These are phyloP conservation scores for Trichosporon coremiiforme DNA, from an alignment of 1,284 basidiomycete genomes.

Conservation along the genomic window DNA sequence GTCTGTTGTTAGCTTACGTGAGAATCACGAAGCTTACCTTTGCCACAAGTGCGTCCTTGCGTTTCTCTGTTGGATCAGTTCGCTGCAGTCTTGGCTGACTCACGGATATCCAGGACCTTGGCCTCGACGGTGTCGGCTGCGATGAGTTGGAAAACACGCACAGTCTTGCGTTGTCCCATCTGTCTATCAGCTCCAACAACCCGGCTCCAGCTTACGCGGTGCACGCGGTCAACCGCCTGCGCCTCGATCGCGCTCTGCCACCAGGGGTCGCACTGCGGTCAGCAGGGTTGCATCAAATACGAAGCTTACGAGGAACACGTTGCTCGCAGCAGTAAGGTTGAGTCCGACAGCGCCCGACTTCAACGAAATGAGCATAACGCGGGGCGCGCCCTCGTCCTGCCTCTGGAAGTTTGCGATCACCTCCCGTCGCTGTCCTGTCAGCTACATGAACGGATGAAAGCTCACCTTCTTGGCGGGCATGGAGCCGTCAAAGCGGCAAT, in stretches of 20 bases:
- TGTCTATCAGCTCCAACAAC: slow-evolving; percentile 23
- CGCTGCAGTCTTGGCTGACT: slow-evolving; percentile 50
- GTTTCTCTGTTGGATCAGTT: slow-evolving; percentile 41
- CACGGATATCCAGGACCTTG: slow-evolving; percentile 82
- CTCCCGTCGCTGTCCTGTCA: slow-evolving; percentile 63
- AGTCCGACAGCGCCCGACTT: slow-evolving; percentile 76
- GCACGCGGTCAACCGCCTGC: slow-evolving; percentile 83
- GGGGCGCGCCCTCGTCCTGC: slow-evolving; percentile 60
- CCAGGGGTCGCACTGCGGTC: slow-evolving; percentile 64
- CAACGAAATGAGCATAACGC: slow-evolving; percentile 82
- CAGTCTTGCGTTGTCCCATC: slow-evolving; percentile 77
- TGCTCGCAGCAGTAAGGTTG: slow-evolving; percentile 85
- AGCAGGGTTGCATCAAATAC: slow-evolving; percentile 37
- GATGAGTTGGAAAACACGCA: slow-evolving; percentile 84
- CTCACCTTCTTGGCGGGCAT: slow-evolving; percentile 68
- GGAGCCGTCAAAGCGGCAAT: slow-evolving; percentile 76
- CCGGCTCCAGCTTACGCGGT: slow-evolving; percentile 58
- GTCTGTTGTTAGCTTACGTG: slow-evolving; percentile 34
- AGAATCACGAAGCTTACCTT: slow-evolving; percentile 32
- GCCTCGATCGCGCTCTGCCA: slow-evolving; percentile 78
- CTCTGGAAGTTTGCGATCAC: slow-evolving; percentile 70
- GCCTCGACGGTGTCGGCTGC: slow-evolving; percentile 84
- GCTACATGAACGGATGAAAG: neutral
- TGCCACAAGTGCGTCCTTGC: slow-evolving; percentile 50
- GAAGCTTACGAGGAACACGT: slow-evolving; percentile 75